These are phyloP conservation scores for Gigaspora rosea DNA, from an alignment of 192 early-diverging fungal species.

Conservation along the genomic window DNA sequence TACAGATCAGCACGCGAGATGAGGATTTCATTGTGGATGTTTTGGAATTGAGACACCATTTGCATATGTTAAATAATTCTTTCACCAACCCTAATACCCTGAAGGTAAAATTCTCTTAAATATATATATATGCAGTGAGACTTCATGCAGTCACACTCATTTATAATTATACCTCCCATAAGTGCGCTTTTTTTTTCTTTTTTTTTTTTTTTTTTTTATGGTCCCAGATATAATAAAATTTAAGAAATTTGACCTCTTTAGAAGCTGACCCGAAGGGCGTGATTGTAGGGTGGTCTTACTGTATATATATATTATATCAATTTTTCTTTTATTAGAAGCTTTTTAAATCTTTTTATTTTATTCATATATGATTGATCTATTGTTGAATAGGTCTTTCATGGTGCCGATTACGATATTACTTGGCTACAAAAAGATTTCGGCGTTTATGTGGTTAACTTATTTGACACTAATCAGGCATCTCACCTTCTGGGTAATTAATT, in stretches of 20 bases:
- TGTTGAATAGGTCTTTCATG: conserved; percentile 73
- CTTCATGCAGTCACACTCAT: too few relatives aligned
- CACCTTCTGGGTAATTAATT: conserved; percentile 62
- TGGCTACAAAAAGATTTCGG: conserved; percentile 99
- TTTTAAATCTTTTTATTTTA: background rate
- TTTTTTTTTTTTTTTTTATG: too few relatives aligned
- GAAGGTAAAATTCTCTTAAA: conserved; percentile 57
- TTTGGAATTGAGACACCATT: conserved; percentile 68
- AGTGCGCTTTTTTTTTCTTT: too few relatives aligned
- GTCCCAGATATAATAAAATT: too few relatives aligned
- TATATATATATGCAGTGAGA: too few relatives aligned
- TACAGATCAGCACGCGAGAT: conserved; percentile 87
- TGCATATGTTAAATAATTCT: conserved; percentile 78
- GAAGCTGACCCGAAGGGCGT: too few relatives aligned
- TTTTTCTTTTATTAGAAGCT: background rate
- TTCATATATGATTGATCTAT: background rate
- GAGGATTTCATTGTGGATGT: conserved; percentile 93
- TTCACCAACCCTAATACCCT: conserved; percentile 87
- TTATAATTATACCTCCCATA: too few relatives aligned
- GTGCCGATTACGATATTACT: conserved; percentile 92
- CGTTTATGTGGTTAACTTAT: conserved; percentile 92
- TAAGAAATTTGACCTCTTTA: too few relatives aligned
- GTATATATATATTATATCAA: background rate
- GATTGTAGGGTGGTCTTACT: too few relatives aligned
- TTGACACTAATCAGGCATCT: conserved; percentile 96